Conservation (phyloP, 352 stramenopile genomes). For the Elongisporangium anandrum region DNA sequence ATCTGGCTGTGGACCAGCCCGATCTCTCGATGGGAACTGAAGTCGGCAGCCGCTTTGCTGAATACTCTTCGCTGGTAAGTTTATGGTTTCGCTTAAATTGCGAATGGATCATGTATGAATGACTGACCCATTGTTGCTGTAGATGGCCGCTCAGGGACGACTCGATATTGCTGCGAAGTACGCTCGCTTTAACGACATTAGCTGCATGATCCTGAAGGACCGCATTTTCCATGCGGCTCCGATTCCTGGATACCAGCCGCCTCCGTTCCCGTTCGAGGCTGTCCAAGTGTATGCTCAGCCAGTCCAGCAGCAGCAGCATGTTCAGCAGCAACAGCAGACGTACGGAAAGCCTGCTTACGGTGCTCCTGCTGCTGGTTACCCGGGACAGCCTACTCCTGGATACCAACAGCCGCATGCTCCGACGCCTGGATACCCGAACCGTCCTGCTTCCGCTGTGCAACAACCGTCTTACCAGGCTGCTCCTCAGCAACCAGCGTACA, state of each 20-base stretch:
- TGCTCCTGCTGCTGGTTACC: slow-evolving; percentile 24
- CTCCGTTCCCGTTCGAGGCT: slow-evolving; percentile 82
- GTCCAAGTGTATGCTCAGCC: slow-evolving; percentile 56
- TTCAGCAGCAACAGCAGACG: slow-evolving; percentile 23
- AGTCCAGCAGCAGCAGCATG: slow-evolving; percentile 49
- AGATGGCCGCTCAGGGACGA: slow-evolving; percentile 92
- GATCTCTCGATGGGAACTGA: slow-evolving; percentile 86
- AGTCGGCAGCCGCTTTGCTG: slow-evolving; percentile 86
- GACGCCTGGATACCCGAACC: slow-evolving; percentile 33
- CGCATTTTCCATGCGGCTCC: slow-evolving; percentile 83
- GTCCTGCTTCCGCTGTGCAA: slow-evolving; percentile 15
- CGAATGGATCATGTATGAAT: not conserved
- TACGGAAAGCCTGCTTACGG: slow-evolving; percentile 23
- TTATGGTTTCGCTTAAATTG: slow-evolving; percentile 9
- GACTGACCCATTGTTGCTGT: slow-evolving; percentile 3
- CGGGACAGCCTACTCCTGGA: slow-evolving; percentile 15
- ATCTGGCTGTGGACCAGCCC: slow-evolving; percentile 80
- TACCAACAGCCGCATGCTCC: slow-evolving; percentile 40
- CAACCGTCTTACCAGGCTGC: slow-evolving; percentile 8
- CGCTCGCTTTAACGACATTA: slow-evolving; percentile 70
- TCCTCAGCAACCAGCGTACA: slow-evolving; percentile 3
- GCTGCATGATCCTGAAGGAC: slow-evolving; percentile 80
- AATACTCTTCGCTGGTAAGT: slow-evolving; percentile 86
- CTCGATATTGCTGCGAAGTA: slow-evolving; percentile 93
- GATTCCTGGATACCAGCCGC: slow-evolving; percentile 70